These are phyloP conservation scores for Phycomyces blakesleeanus DNA, from an alignment of 192 early-diverging fungal species.

Conservation along the genomic window DNA sequence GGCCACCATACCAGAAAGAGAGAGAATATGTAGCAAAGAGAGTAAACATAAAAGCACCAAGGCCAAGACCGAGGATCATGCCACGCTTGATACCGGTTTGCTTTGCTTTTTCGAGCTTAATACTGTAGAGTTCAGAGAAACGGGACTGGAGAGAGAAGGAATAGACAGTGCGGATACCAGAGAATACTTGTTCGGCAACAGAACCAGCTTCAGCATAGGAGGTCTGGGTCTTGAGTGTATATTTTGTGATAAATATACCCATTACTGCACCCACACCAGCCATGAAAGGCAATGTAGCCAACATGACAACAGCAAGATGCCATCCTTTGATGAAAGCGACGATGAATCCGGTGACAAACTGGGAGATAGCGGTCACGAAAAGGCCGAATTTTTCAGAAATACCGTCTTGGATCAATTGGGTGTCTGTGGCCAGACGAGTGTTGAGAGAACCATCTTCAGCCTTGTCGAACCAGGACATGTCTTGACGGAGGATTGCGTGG, in stretches of 20 bases:
- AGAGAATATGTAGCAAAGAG: conserved; percentile 76
- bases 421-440: conserved; percentile 83
- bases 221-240: conserved; percentile 42
- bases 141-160: conserved; percentile 79
- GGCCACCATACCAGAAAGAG: conserved; percentile 81
- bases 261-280: conserved; percentile 36
- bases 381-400: conserved; percentile 82
- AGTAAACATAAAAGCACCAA: conserved; percentile 72
- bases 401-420: conserved; percentile 83
- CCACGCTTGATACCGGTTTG: conserved; percentile 61
- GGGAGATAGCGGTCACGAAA: conserved; percentile 55
- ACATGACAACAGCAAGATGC: conserved; percentile 78
- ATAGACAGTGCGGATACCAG: conserved; percentile 82
- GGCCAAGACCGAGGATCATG: conserved; percentile 53
- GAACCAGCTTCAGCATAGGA: conserved; percentile 84
- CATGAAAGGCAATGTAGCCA: conserved; percentile 73
- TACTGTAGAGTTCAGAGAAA: conserved; percentile 60
- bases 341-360: conserved; percentile 71
- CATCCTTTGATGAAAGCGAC: conserved; percentile 79
- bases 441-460: conserved; percentile 76
- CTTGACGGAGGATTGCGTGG: conserved; percentile 75
- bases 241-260: conserved; percentile 47
- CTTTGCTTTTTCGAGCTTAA: conserved; percentile 60
- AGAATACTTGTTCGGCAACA: conserved; percentile 81
- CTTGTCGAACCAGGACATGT: conserved; percentile 84